These are phyloP conservation scores for Elongisporangium prolatum DNA, from an alignment of 352 stramenopile genomes.

Conservation along the genomic window DNA sequence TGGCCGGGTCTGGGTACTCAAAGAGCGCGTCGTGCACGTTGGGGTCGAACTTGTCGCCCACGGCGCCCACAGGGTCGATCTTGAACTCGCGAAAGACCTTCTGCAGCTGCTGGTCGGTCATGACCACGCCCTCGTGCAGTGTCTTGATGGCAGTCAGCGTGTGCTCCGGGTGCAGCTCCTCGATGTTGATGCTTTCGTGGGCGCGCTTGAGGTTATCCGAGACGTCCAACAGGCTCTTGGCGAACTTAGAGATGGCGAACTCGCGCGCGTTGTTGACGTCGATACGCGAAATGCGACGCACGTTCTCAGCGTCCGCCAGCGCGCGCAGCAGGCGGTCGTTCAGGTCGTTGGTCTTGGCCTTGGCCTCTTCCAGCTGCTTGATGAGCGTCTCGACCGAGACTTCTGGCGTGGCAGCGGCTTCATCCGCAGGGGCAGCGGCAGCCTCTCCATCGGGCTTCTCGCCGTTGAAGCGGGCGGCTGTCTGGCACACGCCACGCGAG, in stretches of 20 bases:
- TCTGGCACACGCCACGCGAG: slow-evolving; percentile 38
- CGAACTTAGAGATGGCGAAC: slow-evolving; percentile 96
- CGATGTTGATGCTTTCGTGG: slow-evolving; percentile 83
- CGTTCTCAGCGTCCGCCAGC: slow-evolving; percentile 98
- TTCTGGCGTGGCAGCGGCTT: slow-evolving; percentile 8
- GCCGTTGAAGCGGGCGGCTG: slow-evolving; percentile 32
- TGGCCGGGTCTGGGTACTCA: slow-evolving; percentile 92
- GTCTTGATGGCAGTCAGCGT: slow-evolving; percentile 63
- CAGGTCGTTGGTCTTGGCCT: slow-evolving; percentile 67
- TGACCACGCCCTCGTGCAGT: slow-evolving; percentile 86
- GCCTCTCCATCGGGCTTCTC: slow-evolving; percentile 41
- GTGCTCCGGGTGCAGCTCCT: slow-evolving; percentile 68
- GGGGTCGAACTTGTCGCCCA: slow-evolving; percentile 97
- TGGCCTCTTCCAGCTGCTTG: slow-evolving; percentile 71
- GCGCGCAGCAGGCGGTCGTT: slow-evolving; percentile 88
- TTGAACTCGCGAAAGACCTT: slow-evolving; percentile 95
- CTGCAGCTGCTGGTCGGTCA: slow-evolving; percentile 94
- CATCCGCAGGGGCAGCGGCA: slow-evolving; percentile 8
- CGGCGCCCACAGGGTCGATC: slow-evolving; percentile 89
- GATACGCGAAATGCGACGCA: slow-evolving; percentile 89
- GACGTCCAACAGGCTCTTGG: slow-evolving; percentile 96
- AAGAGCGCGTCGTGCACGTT: slow-evolving; percentile 98
- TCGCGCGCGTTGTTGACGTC: slow-evolving; percentile 93
- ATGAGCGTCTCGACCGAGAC: slow-evolving; percentile 35
- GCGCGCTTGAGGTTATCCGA: slow-evolving; percentile 97